A percentile compares a stretch with the other conserved stretches of the same genome.
Conservation (phyloP, 148 eudicot species). For the Fagopyrum homotropicum region DNA sequence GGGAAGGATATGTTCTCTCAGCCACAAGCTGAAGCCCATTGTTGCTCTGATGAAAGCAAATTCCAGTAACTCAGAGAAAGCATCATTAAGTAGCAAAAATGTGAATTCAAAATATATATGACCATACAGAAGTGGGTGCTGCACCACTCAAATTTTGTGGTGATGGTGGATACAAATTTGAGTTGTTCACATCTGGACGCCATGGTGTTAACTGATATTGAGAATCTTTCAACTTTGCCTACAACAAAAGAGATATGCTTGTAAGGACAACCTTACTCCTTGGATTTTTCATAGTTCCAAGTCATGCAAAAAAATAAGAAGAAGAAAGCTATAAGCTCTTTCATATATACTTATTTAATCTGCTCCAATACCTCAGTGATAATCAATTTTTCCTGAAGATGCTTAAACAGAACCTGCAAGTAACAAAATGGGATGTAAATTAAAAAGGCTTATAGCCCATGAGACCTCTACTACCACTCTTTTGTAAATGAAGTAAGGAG, state of each 20-base stretch:
- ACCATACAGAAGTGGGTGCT: slow-evolving; percentile 39
- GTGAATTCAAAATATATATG: slow-evolving; percentile 18
- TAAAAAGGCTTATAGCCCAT: too few species aligned
- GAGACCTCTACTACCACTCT: too few species aligned
- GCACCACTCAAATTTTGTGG: slow-evolving; percentile 50
- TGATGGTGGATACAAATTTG: slow-evolving; percentile 47
- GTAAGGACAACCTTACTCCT: not conserved
- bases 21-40: slow-evolving; percentile 73
- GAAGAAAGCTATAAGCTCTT: not conserved
- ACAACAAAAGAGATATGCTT: slow-evolving; percentile 10
- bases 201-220: slow-evolving; percentile 82
- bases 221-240: slow-evolving; percentile 81
- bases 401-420: slow-evolving; percentile 76
- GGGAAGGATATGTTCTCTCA: slow-evolving; percentile 55
- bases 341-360: not conserved
- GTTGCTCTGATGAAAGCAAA: slow-evolving; percentile 39
- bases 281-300: not conserved
- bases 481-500: too few species aligned
- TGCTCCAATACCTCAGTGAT: slow-evolving; percentile 60
- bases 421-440: not conserved
- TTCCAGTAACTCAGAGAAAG: slow-evolving; percentile 10
- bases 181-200: slow-evolving; percentile 52
- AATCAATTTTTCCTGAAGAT: slow-evolving; percentile 76
- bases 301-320: not conserved
- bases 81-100: not conserved